Percentiles rank a stretch among this genome's conserved stretches.
Conservation (phyloP, 371 early-diverging fungal genomes). For the Saksenaea oblongispora region DNA sequence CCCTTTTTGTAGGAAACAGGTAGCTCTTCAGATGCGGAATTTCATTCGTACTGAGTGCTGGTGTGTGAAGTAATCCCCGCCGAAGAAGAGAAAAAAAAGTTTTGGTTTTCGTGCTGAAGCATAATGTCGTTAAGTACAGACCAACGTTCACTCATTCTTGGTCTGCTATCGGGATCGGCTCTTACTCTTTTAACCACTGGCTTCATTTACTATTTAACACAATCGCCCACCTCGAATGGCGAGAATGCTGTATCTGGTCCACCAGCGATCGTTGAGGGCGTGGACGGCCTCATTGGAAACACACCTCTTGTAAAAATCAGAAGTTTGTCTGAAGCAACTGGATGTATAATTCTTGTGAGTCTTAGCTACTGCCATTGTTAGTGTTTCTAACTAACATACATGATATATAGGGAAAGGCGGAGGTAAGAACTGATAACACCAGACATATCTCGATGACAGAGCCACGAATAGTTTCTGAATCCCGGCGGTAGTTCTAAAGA, state of each 20-base stretch:
- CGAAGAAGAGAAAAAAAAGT: background rate
- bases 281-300: slow-evolving; percentile 82
- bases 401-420: slow-evolving; percentile 42
- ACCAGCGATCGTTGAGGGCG: slow-evolving; percentile 60
- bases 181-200: slow-evolving; percentile 31
- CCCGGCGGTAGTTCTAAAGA: slow-evolving; percentile 96
- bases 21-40: too few relatives aligned
- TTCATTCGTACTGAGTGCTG: too few relatives aligned
- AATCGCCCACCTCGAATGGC: background rate
- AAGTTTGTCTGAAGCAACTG: slow-evolving; percentile 85
- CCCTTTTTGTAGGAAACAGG: too few relatives aligned
- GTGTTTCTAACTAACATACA: background rate
- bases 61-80: too few relatives aligned
- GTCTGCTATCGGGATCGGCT: slow-evolving; percentile 30
- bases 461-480: slow-evolving; percentile 73
- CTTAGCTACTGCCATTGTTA: slow-evolving; percentile 3
- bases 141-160: slow-evolving; percentile 24
- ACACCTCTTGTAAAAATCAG: slow-evolving; percentile 88
- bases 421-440: slow-evolving; percentile 17
- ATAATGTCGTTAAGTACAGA: slow-evolving; percentile 12
- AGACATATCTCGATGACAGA: background rate
- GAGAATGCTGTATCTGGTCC: background rate
- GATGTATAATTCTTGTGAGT: slow-evolving; percentile 84
- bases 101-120: background rate
- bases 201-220: slow-evolving; percentile 14